These are phyloP conservation scores for Pochonia chlamydosporia DNA, from an alignment of 2,329 filamentous ascomycete species.

Conservation along the genomic window DNA sequence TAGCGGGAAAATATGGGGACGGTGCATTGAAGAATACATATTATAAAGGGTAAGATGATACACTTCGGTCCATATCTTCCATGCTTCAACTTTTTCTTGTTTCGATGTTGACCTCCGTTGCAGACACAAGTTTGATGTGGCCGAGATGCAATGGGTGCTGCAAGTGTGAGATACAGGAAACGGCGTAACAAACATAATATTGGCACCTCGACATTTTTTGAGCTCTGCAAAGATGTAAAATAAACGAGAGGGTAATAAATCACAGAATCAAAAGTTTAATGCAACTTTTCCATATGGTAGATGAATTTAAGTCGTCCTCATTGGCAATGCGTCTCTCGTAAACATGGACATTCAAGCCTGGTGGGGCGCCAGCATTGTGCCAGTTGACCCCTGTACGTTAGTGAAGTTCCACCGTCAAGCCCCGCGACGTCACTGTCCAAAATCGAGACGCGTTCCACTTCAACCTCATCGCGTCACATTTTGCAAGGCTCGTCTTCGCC, in stretches of 20 bases:
- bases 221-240: too few species aligned
- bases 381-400: neutral
- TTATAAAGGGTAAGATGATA: slow-evolving; percentile 42
- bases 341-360: too few species aligned
- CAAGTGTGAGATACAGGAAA: neutral
- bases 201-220: too few species aligned
- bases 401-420: neutral
- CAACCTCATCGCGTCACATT: slow-evolving; percentile 1
- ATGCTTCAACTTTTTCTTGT: too few species aligned
- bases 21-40: slow-evolving; percentile 44
- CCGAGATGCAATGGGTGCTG: slow-evolving; percentile 27
- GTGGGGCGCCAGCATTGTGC: too few species aligned
- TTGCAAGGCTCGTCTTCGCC: neutral
- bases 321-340: too few species aligned
- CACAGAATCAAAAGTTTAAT: too few species aligned
- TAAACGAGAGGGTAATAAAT: too few species aligned
- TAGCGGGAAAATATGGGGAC: slow-evolving; percentile 51
- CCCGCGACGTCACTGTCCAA: neutral
- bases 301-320: too few species aligned
- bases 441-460: neutral
- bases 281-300: too few species aligned
- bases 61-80: too few species aligned
- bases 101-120: slow-evolving; percentile 9
- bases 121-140: slow-evolving; percentile 36
- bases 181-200: too few species aligned